Evolutionary conservation across 306 rosid genomes (phyloP), one percentile per base, ranked within the genome.

Genomic region (Dryas alaskensis): DNA sequence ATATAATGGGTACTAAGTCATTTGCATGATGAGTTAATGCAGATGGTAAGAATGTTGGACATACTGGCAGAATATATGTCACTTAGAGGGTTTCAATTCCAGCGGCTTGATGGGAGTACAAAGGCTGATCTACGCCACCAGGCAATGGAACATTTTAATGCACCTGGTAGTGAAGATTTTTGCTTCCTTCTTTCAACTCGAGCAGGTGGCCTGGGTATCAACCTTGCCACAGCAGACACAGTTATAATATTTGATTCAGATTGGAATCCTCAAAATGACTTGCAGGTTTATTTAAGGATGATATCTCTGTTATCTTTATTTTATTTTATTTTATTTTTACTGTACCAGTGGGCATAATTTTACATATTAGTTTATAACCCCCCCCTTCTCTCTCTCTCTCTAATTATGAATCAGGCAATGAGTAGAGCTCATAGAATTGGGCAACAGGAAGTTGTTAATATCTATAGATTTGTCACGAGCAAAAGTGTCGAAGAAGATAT

Each of bases 401-500:
- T 60, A 63, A 47, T 76, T 65, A 42, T 79, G 22, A 19, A 45
- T 67, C 73, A 95, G 99, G 99, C 99, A 57, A 95, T 95, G 99
- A 95, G 99, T 79, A 88, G 99, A 80, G 99, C 99, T 72, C 99
- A 95, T 64, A 89, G 99, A 82, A 95, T 95, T 66, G 99, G 99
- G 68, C 99, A 95, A 77, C 98, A 90, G 83, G 99, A 95, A 62
- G 99, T 95, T 76, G 99, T 95, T 72, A 95, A 95, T 87, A 95
- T 95, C 82, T 95, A 95, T 80, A 87, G 99, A 81, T 92, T 95
- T 86, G 98, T 95, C 72, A 95, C 97, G 10, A 88, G 99, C 92
- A 88, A 90, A 85, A 95, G 99, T 79, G 99, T 95, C 10, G 99
- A 95, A 90, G 99, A 95, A 84, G 98, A 95, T 90, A 95, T 95